Evolutionary conservation across 306 rosid species (phyloP).

Genomic region (Abrus pulchellus): DNA sequence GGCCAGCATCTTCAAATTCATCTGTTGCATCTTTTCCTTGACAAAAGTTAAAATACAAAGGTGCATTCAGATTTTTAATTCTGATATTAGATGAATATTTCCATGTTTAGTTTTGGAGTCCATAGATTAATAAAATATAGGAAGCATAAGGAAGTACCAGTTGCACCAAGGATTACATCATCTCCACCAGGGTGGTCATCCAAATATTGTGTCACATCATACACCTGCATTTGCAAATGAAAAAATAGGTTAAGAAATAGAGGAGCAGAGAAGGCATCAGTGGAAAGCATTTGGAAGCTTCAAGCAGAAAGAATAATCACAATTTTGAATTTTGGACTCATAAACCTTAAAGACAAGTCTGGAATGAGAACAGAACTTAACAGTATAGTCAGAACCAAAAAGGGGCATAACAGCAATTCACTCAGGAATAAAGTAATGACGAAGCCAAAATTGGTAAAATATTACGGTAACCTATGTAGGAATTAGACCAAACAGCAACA

Average conservation of each 20-base stretch:
- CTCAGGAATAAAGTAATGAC: conserved; percentile 14
- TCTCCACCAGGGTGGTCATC: conserved; percentile 98
- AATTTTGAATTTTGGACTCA: conserved; percentile 9
- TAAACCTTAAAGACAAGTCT: neutral
- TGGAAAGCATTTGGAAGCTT: conserved; percentile 28
- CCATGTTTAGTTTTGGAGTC: conserved; percentile 8
- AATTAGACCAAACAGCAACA: conserved; percentile 3
- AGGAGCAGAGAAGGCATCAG: conserved; percentile 16
- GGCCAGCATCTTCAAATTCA: conserved; percentile 97
- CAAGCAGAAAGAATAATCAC: neutral
- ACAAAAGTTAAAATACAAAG: conserved; percentile 34
- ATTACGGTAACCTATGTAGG: neutral
- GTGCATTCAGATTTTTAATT: conserved; percentile 37
- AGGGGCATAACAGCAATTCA: neutral
- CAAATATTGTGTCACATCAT: conserved; percentile 79
- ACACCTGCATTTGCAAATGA: conserved; percentile 63
- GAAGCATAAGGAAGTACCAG: conserved; percentile 62
- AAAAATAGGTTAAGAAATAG: conserved; percentile 10
- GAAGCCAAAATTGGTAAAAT: neutral
- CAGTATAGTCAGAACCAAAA: neutral
- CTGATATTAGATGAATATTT: conserved; percentile 33
- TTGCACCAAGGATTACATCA: conserved; percentile 74
- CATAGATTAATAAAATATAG: neutral
- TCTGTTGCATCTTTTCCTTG: conserved; percentile 88
- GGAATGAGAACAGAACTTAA: neutral